Evolutionary conservation across 768 basidiomycete genomes (phyloP).

Genomic region (Plicaturopsis crispa): DNA sequence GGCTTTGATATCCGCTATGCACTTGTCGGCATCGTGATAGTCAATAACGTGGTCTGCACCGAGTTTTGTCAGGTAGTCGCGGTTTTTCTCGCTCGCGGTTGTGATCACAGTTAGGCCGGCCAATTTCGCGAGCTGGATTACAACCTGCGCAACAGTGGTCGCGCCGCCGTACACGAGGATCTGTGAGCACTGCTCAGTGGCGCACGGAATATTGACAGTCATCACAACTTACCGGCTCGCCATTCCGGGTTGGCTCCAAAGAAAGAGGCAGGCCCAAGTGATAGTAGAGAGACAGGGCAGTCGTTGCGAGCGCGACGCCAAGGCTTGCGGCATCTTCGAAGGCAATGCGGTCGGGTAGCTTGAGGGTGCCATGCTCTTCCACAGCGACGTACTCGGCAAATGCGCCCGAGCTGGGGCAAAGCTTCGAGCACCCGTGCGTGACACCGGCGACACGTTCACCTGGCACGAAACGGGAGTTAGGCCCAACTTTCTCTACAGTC

Average conservation of each 20-base stretch:
- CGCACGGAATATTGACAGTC: too few relatives aligned
- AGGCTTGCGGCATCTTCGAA: conserved; percentile 6
- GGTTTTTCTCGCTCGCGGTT: conserved; percentile 30
- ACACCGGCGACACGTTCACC: conserved; percentile 7
- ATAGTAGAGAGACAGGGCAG: conserved; percentile 5
- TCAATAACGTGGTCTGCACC: conserved; percentile 36
- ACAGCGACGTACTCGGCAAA: conserved; percentile 7
- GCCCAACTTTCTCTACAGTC: conserved; percentile 3
- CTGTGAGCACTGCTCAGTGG: too few relatives aligned
- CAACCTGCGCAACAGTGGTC: conserved; percentile 22
- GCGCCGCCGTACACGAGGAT: conserved; percentile 7
- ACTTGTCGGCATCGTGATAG: conserved; percentile 18
- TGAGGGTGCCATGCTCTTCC: not conserved
- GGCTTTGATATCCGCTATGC: too few relatives aligned
- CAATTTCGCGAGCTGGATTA: conserved; percentile 30
- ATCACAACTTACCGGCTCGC: too few relatives aligned
- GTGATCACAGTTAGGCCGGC: conserved; percentile 32
- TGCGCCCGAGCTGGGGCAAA: too few relatives aligned
- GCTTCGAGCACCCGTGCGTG: conserved; percentile 7
- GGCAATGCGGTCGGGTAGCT: conserved; percentile 1
- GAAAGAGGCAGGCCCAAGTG: conserved; percentile 1
- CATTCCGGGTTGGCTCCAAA: too few relatives aligned
- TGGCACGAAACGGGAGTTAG: conserved; percentile 4
- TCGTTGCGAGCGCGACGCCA: conserved; percentile 2
- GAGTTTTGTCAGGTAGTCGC: conserved; percentile 23